Percentiles rank a stretch among this genome's conserved stretches.
phyloP scores from a whole-genome alignment of 2,329 filamentous ascomycete genomes.

The Penicillium rolfsii region DNA sequence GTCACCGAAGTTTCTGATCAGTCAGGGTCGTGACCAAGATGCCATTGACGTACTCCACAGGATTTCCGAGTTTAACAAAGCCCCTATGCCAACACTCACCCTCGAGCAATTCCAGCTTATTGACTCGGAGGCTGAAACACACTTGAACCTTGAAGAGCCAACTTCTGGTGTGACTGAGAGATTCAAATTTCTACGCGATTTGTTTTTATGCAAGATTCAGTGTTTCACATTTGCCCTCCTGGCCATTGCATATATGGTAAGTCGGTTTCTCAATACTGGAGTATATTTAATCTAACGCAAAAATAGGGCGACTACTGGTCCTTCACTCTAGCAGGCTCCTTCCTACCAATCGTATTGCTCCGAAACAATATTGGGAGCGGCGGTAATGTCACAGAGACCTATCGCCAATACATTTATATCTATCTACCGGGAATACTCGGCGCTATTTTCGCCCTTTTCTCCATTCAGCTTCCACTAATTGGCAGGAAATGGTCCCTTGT shows the following conservation, averaged over 20 bases:
- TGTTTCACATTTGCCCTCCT: not conserved
- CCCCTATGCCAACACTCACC: not conserved
- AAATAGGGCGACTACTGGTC: constrained; percentile 22
- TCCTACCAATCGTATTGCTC: constrained; percentile 17
- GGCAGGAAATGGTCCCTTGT: constrained; percentile 21
- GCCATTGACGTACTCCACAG: too few species aligned
- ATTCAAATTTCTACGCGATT: not conserved
- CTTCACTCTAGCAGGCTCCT: constrained; percentile 17
- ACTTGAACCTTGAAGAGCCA: not conserved
- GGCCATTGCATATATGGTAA: not conserved
- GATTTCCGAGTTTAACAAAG: too few species aligned
- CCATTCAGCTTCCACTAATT: constrained; percentile 16
- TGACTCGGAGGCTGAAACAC: not conserved
- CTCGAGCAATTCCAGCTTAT: constrained; percentile 13
- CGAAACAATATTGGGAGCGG: constrained; percentile 20
- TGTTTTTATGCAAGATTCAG: not conserved
- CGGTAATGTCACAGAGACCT: constrained; percentile 15
- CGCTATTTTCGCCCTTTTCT: constrained; percentile 16
- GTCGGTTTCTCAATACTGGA: not conserved
- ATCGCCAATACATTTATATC: constrained; percentile 21
- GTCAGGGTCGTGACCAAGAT: too few species aligned
- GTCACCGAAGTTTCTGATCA: too few species aligned
- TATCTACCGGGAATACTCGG: constrained; percentile 20
- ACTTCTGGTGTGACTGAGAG: not conserved
- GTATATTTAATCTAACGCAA: not conserved